These are phyloP conservation scores for Erodium maritimum DNA, from an alignment of 345 rosid genomes.

Conservation along the genomic window DNA sequence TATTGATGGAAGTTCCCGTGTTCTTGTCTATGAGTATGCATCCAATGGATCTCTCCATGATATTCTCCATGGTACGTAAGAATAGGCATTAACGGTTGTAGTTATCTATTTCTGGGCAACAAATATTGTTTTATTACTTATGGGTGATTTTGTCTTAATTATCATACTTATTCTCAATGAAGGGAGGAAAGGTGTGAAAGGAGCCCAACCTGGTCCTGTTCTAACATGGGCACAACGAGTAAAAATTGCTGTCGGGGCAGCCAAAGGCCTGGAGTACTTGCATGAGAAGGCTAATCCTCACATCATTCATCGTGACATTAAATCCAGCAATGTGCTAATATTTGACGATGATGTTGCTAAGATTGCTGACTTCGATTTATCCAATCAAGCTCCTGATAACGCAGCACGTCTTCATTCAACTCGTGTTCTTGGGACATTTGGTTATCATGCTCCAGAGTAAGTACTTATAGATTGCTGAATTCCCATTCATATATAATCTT, in stretches of 20 bases:
- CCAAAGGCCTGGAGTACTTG: constrained; percentile 87
- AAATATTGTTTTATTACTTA: no score
- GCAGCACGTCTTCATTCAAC: constrained; percentile 95
- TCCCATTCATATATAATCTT: neutral
- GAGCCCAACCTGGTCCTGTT: constrained; percentile 71
- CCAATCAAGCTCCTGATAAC: constrained; percentile 86
- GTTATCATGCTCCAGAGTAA: constrained; percentile 99
- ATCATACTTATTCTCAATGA: constrained; percentile 1
- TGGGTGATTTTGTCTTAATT: neutral
- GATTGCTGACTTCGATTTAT: constrained; percentile 86
- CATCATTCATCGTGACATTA: constrained; percentile 74
- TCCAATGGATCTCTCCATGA: constrained; percentile 94
- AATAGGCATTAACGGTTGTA: neutral
- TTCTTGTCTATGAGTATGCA: constrained; percentile 78
- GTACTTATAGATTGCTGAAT: constrained; percentile 12
- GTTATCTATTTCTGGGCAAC: no score
- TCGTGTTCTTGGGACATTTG: constrained; percentile 91
- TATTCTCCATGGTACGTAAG: constrained; percentile 60
- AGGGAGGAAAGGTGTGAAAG: constrained; percentile 86
- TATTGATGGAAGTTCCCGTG: constrained; percentile 70
- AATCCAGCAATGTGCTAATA: constrained; percentile 76
- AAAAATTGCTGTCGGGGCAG: constrained; percentile 84
- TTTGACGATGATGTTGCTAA: constrained; percentile 79
- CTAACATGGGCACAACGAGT: constrained; percentile 90
- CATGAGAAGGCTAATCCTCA: constrained; percentile 75